Base-by-base conservation (phyloP, 2,329 filamentous ascomycete genomes). In the Colletotrichum abscissum region DNA sequence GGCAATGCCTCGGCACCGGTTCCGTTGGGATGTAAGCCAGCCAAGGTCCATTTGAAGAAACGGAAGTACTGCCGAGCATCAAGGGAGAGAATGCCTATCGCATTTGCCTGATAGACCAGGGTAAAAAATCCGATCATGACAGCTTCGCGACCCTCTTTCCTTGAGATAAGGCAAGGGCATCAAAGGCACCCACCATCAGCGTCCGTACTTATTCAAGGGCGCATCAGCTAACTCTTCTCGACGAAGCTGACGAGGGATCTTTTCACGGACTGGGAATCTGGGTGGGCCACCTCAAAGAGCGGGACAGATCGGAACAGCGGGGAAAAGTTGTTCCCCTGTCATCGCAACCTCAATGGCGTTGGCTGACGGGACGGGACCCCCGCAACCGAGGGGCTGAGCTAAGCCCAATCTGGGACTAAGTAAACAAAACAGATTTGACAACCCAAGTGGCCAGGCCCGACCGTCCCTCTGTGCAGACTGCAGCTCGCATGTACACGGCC, bases 371-470 rank as follows among this genome's bases (percentile, higher is more conserved):
- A n/a, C 8, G 7, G 19, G 8, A 49, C 49, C 69, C 65, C 49
- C 49, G 28, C 42, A 46, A 46, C 35, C 28, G 63, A 73, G 56
- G 46, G 59, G 33, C 7, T 6, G 28, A 46, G 22, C 71, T 72
- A 73, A n/a, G 14, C 60, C 57, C 1, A 1, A 69, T 56, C 11
- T 0, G 55, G 62, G 16, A 46, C 26, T 71, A 75, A 67, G 73
- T 75, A 75, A 75, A 75, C 73, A 75, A 75, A 74, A 33, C 56
- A 63, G n/a, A 16, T 30, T 42, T 62, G 71, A 71, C 62, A 57
- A 49, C 42, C 42, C 7, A 49, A 73, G 42, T 62, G 62, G 22
- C 62, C 62, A 62, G 56, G 35, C 49, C 67, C 38, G 52, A 28
- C 54, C 52, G 63, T 46, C 35, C 52, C 24, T n/a, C n/a, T 56